Percentiles rank a stretch among this genome's conserved stretches.
phyloP scores from a whole-genome alignment of 179 eudicot genomes.

The Vitellaria paradoxa region DNA sequence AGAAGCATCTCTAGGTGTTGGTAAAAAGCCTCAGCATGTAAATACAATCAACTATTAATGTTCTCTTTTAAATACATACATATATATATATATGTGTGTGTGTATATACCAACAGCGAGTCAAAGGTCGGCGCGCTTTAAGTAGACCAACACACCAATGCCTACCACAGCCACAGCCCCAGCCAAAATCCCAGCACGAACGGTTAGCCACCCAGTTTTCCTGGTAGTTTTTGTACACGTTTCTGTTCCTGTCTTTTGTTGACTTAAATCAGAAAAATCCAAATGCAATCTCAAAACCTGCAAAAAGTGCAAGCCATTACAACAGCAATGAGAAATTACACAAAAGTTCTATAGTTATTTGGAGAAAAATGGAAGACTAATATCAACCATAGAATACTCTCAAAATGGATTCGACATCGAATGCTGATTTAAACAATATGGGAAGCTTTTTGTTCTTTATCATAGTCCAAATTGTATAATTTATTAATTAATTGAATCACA shows the following conservation, averaged over 20 bases:
- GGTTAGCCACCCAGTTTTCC: conserved; percentile 40
- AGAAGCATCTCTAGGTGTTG: neutral
- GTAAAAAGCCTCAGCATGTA: neutral
- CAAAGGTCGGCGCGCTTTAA: conserved; percentile 51
- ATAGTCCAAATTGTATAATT: neutral
- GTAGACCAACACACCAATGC: conserved; percentile 65
- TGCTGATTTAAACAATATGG: neutral
- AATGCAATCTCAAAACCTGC: conserved; percentile 80
- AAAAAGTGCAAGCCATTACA: neutral
- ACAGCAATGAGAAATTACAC: neutral
- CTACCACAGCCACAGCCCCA: conserved; percentile 59
- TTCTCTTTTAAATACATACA: no score
- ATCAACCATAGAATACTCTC: neutral
- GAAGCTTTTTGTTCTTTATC: no score
- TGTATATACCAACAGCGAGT: neutral
- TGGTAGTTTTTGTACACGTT: conserved; percentile 16
- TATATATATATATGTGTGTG: no score
- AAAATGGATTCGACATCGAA: neutral
- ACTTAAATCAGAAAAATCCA: conserved; percentile 57
- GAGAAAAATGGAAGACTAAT: neutral
- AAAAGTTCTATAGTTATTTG: neutral
- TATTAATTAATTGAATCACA: neutral
- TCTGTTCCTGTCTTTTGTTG: conserved; percentile 26
- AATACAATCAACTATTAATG: neutral
- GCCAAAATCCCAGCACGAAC: conserved; percentile 60